Evolutionary conservation across 2,329 filamentous ascomycete species (phyloP).

Genomic region (Trichocomaceae sp.): DNA sequence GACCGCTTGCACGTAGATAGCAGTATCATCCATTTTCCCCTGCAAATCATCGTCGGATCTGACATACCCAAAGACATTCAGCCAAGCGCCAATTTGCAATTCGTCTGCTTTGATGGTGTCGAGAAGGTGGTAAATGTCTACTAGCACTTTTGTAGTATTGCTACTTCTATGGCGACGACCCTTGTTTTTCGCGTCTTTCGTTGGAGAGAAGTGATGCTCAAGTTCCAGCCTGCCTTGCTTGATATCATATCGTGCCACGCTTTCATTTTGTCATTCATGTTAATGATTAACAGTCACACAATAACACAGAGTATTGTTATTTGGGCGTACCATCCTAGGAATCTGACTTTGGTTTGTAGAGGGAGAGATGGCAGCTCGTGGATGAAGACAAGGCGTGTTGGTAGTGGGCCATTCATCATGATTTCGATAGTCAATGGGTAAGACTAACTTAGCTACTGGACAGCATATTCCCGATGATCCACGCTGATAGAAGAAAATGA

Average conservation of each 20-base stretch:
- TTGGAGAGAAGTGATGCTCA: conserved; percentile 52
- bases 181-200: conserved; percentile 19
- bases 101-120: conserved; percentile 57
- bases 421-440: not conserved
- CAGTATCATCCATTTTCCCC: conserved; percentile 12
- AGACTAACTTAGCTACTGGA: not conserved
- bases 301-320: not conserved
- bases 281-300: not conserved
- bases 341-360: conserved; percentile 74
- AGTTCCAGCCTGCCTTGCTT: conserved; percentile 58
- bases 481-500: not conserved
- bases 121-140: conserved; percentile 67
- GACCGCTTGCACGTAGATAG: conserved; percentile 61
- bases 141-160: conserved; percentile 34
- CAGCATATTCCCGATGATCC: not conserved
- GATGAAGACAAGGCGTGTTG: conserved; percentile 61
- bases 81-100: conserved; percentile 70
- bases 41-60: not conserved
- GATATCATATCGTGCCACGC: conserved; percentile 54
- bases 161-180: not conserved
- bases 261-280: conserved; percentile 24
- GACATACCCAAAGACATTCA: conserved; percentile 83
- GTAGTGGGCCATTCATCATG: conserved; percentile 49
- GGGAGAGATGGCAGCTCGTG: conserved; percentile 49
- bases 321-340: conserved; percentile 73